Percentiles rank a stretch among this genome's conserved stretches.
phyloP scores from a whole-genome alignment of 2,329 filamentous ascomycete genomes.

The Fusarium siculi region DNA sequence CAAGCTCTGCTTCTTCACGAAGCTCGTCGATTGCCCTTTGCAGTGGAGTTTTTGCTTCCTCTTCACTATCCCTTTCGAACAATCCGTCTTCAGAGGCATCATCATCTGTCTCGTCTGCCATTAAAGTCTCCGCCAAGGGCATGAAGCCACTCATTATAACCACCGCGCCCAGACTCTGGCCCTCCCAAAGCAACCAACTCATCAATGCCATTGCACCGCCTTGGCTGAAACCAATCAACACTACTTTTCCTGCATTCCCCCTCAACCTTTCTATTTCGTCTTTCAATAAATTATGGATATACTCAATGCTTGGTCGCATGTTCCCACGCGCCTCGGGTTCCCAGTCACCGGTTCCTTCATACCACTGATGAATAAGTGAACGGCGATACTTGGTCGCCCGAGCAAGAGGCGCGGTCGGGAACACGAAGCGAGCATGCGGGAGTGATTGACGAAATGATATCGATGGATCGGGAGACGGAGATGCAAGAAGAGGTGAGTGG shows the following conservation, averaged over 20 bases:
- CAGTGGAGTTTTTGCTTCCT: conserved; percentile 21
- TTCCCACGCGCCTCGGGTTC: conserved; percentile 46
- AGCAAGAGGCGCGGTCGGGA: conserved; percentile 58
- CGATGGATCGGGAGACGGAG: neutral
- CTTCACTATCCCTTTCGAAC: conserved; percentile 28
- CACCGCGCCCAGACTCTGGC: conserved; percentile 49
- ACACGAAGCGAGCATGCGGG: conserved; percentile 59
- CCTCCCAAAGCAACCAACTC: conserved; percentile 57
- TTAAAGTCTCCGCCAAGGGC: conserved; percentile 52
- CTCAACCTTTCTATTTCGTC: conserved; percentile 50
- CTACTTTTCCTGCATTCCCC: conserved; percentile 51
- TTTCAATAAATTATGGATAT: conserved; percentile 52
- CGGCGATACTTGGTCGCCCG: conserved; percentile 49
- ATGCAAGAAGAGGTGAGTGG: conserved; percentile 51
- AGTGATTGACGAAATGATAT: conserved; percentile 49
- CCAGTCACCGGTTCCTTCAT: conserved; percentile 51
- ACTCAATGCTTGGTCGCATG: conserved; percentile 54
- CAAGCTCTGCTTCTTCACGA: conserved; percentile 44
- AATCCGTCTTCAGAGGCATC: conserved; percentile 19
- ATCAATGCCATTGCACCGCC: conserved; percentile 61
- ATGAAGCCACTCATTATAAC: conserved; percentile 60
- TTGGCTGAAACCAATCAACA: conserved; percentile 64
- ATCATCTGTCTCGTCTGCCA: conserved; percentile 14
- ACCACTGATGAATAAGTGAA: conserved; percentile 50
- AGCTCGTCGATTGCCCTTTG: conserved; percentile 42